Evolutionary conservation across 2,329 filamentous ascomycete genomes (phyloP).

Genomic region (Dryadomyces sulphureus): DNA sequence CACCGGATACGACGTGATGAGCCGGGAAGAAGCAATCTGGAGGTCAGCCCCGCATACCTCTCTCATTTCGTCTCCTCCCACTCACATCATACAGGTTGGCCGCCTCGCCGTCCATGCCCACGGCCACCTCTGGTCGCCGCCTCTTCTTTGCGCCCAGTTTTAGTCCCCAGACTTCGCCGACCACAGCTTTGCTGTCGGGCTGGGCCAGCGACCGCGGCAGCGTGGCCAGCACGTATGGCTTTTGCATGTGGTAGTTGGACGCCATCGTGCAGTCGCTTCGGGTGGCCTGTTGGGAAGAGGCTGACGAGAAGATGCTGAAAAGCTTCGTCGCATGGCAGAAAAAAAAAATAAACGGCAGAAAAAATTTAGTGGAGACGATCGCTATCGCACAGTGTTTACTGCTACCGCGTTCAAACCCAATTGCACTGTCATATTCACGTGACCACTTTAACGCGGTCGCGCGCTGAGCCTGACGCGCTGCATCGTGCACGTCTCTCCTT

Average conservation of each 20-base stretch:
- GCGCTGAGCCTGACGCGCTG: no score
- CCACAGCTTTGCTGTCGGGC: slow-evolving; percentile 34
- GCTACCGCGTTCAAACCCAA: neutral
- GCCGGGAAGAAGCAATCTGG: slow-evolving; percentile 43
- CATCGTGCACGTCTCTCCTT: no score
- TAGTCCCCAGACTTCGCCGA: slow-evolving; percentile 47
- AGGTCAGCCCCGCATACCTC: slow-evolving; percentile 3
- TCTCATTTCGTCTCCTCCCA: neutral
- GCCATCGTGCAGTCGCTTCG: slow-evolving; percentile 26
- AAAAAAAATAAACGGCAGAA: slow-evolving; percentile 9
- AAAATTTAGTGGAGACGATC: slow-evolving; percentile 5
- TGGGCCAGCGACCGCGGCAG: slow-evolving; percentile 43
- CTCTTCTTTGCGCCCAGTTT: slow-evolving; percentile 39
- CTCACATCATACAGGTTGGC: slow-evolving; percentile 52
- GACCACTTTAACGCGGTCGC: no score
- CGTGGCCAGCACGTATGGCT: slow-evolving; percentile 47
- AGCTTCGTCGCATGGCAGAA: slow-evolving; percentile 11
- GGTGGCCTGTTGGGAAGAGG: neutral
- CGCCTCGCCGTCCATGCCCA: slow-evolving; percentile 49
- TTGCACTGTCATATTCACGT: slow-evolving; percentile 1
- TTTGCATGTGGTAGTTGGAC: slow-evolving; percentile 45
- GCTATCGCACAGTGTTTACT: neutral
- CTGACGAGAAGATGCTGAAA: slow-evolving; percentile 1
- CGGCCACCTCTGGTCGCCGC: slow-evolving; percentile 47
- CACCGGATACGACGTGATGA: slow-evolving; percentile 53